Conservation (phyloP, 192 early-diverging fungal genomes). For the Podila minutissima region DNA sequence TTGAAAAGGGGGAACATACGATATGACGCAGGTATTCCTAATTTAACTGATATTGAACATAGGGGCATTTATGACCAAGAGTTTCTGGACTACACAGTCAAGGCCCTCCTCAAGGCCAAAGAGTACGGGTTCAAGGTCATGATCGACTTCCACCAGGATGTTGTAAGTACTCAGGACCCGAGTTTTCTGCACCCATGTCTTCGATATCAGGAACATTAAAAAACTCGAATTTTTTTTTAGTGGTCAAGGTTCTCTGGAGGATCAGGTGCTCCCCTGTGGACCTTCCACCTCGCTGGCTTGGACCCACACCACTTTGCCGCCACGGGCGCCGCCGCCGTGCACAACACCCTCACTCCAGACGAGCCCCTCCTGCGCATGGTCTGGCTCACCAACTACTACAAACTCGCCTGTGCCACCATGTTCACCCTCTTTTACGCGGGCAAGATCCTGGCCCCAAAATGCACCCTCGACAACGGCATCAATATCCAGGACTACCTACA, state of each 20-base stretch:
- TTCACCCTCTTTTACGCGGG: conserved; percentile 69
- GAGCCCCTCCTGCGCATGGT: conserved; percentile 60
- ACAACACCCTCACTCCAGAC: conserved; percentile 47
- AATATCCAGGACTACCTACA: conserved; percentile 66
- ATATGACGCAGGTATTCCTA: not conserved
- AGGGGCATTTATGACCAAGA: conserved; percentile 62
- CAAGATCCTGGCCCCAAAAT: conserved; percentile 55
- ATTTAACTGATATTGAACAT: not conserved
- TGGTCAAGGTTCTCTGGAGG: conserved; percentile 55
- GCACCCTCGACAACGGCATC: conserved; percentile 48
- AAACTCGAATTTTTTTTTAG: conserved; percentile 5
- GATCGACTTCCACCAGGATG: conserved; percentile 70
- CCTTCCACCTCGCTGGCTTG: conserved; percentile 57
- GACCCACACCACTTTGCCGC: conserved; percentile 53
- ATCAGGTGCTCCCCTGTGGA: conserved; percentile 68
- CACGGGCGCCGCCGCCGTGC: conserved; percentile 62
- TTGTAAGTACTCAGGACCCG: conserved; percentile 32
- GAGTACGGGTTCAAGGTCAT: conserved; percentile 58
- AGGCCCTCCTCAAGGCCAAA: conserved; percentile 55
- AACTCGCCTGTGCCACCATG: conserved; percentile 61
- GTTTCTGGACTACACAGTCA: conserved; percentile 64
- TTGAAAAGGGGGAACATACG: no score
- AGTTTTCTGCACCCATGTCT: not conserved
- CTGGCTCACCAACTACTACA: conserved; percentile 67
- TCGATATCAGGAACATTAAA: not conserved